phyloP scores from a whole-genome alignment of 2,329 filamentous ascomycete genomes.

The Zasmidium angulare region DNA sequence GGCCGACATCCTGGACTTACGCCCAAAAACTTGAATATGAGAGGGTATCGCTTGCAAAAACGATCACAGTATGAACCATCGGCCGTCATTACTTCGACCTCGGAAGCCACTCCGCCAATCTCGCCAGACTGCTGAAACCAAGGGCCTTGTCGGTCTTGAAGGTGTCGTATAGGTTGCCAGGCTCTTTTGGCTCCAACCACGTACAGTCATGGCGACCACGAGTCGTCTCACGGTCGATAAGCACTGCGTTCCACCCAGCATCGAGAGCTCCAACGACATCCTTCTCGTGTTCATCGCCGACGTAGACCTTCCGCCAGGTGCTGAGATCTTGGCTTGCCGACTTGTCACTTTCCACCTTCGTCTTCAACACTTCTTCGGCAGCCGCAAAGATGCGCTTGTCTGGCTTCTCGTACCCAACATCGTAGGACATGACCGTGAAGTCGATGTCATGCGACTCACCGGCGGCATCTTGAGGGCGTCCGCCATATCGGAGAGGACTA shows the following conservation, averaged over 20 bases:
- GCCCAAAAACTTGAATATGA: slow-evolving; percentile 30
- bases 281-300: slow-evolving; percentile 56
- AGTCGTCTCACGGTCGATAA: slow-evolving; percentile 40
- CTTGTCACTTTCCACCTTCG: slow-evolving; percentile 32
- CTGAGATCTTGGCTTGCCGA: slow-evolving; percentile 5
- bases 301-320: slow-evolving; percentile 47
- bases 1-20: slow-evolving; percentile 63
- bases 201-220: slow-evolving; percentile 15
- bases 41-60: neutral
- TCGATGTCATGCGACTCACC: slow-evolving; percentile 45
- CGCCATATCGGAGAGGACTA: slow-evolving; percentile 36
- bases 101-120: slow-evolving; percentile 28
- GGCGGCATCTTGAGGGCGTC: slow-evolving; percentile 34
- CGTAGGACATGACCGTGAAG: slow-evolving; percentile 64
- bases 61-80: neutral
- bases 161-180: slow-evolving; percentile 17
- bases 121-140: slow-evolving; percentile 25
- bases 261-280: slow-evolving; percentile 50
- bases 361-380: slow-evolving; percentile 47
- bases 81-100: neutral
- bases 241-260: slow-evolving; percentile 50
- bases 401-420: slow-evolving; percentile 62
- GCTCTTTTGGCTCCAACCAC: slow-evolving; percentile 21
- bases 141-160: slow-evolving; percentile 22
- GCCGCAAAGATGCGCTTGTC: slow-evolving; percentile 56